phyloP scores from a whole-genome alignment of 1,284 basidiomycete genomes.

The Trametes sp. region DNA sequence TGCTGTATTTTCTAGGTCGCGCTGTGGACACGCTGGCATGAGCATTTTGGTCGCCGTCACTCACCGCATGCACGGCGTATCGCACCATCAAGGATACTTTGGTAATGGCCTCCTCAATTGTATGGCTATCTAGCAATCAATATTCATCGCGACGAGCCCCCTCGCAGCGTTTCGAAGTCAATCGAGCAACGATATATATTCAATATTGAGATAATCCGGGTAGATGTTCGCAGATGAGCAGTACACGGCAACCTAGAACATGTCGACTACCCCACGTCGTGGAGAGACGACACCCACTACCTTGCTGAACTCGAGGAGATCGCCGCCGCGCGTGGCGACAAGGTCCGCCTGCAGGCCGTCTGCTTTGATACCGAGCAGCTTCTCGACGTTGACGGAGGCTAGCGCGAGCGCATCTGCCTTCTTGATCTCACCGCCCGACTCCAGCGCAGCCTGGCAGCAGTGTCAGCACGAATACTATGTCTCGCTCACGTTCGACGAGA shows the following conservation, averaged over 20 bases:
- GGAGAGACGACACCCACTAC: conserved; percentile 56
- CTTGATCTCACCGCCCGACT: conserved; percentile 49
- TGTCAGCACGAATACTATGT: neutral
- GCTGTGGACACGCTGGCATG: conserved; percentile 23
- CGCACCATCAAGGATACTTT: conserved; percentile 27
- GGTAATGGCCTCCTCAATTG: conserved; percentile 21
- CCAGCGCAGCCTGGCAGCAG: conserved; percentile 28
- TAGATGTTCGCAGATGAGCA: neutral
- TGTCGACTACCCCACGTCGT: conserved; percentile 37
- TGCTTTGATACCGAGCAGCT: conserved; percentile 61
- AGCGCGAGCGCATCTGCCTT: conserved; percentile 63
- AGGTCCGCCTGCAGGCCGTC: conserved; percentile 47
- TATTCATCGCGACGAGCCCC: neutral
- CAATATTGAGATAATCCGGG: neutral
- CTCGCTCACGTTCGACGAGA: conserved; percentile 13
- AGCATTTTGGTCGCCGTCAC: conserved; percentile 11
- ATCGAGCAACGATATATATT: neutral
- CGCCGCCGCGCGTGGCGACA: conserved; percentile 65
- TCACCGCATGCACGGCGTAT: conserved; percentile 24
- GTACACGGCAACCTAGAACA: conserved; percentile 15
- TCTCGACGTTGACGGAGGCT: conserved; percentile 69
- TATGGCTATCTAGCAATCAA: conserved; percentile 19
- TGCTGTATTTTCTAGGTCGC: conserved; percentile 39
- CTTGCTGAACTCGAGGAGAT: conserved; percentile 57
- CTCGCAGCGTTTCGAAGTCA: neutral